Base-by-base conservation (phyloP, 495 filamentous ascomycete genomes). In the Neurospora hispaniola region DNA sequence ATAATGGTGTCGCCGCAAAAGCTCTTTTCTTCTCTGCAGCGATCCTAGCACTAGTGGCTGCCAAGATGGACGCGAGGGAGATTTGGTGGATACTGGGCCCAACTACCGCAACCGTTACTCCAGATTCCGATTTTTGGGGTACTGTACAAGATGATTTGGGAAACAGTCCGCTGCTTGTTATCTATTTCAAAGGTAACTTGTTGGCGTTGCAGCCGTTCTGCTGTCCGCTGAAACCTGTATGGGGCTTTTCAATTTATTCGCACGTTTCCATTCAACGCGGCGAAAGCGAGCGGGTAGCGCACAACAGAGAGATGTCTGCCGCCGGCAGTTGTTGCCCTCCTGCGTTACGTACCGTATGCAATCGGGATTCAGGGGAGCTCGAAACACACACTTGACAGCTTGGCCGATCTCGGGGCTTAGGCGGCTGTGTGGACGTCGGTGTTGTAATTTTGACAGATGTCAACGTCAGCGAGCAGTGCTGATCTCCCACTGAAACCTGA, bases 21-120 rank as follows among this genome's bases (percentile, higher is more conserved):
- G 16, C 16, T 35, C 14, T 69, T 62, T 41, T 48, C 16, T 27
- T 43, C 35, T 20, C 27, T 43, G 54, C 23, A 38, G 42, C 48
- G 69, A 38, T 74, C 71, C 42, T 59, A n/a, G 70, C 68, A 54
- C 40, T 71, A 70, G 72, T 48, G 54, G 46, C 69, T 71, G 71
- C 38, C 71, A 73, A 66, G 54, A 66, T 31, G 14, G 66, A 43
- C 59, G 39, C 42, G 44, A 70, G 14, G 42, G 38, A 42, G 39
- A 44, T 40, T 71, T 59, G 42, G 42, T 71, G 44, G 42, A 20
- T 71, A 59, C 41, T 68, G 23, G 54, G 31, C 42, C 66, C 39
- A 44, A 23, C 43, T 62, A 62, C 59, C 72, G 69, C 39, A 31
- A 42, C 69, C 68, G 70, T 70, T 35, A 70, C 72, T 73, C 42